Base-by-base conservation (phyloP, 208 protist species). In the Crithidia sp. region DNA sequence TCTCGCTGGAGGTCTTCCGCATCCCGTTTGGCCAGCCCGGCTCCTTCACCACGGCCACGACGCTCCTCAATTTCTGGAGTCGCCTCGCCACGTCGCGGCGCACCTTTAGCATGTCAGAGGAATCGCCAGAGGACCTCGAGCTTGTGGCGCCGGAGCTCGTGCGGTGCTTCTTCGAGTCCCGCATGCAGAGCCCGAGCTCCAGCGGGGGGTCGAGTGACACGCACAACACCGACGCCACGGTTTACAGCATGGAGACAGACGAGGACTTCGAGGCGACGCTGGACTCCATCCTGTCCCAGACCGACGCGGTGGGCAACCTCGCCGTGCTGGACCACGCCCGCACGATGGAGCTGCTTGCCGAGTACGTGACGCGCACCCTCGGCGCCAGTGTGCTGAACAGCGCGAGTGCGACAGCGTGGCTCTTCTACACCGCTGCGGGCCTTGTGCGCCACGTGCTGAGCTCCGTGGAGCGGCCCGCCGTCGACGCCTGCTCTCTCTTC, bases 401-500 rank as follows among this genome's bases (percentile, higher is more conserved):
- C 56, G 71, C 86, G n/a, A 63, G 71, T n/a, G 81, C 81, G n/a
- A 87, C 85, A 0, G 85, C 81, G 14, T 96, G 92, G 89, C 74
- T 96, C 19, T 94, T 94, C 79, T 94, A 91, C 74, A 16, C 93
- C 55, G 83, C 86, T 6, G 89, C 86, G 13, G 74, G 67, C 10
- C 69, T 94, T 3, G 80, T 91, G 54, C 73, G 84, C 9, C 70
- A 83, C 14, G 81, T 93, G 47, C 67, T 92, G 65, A 71, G 74
- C 52, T 59, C 69, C 39, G 74, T 95, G 40, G 84, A 94, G 39
- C 81, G 66, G 4, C 61, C 69, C 4, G 73, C 79, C 40, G 77
- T 92, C 17, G 74, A 82, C 44, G 67, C 80, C 40, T 88, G 76
- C 68, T 82, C 82, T 13, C 66, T 79, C 77, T 85, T 96, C 58